Evolutionary conservation across 192 early-diverging fungal species (phyloP), one percentile per base, ranked within the genome.

Genomic region (Tieghemiomyces parasiticus): DNA sequence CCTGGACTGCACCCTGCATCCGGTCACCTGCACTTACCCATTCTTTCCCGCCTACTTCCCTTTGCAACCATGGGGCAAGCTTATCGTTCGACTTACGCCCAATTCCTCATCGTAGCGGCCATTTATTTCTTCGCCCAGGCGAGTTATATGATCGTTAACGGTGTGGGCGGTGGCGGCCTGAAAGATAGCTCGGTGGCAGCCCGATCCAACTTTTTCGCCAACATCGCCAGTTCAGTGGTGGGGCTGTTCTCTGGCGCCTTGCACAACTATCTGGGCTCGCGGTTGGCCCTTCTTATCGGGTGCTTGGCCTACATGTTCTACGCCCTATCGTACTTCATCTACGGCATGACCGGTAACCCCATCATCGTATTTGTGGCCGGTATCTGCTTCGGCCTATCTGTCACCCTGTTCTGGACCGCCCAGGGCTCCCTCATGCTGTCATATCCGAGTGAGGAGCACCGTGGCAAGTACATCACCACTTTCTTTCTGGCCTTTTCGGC

Each of bases 401-500:
- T 38, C 16, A 34, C 55, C 24, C 32, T 58, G 9, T 58, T 58
- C 32, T 58, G 55, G 55, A 58, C 55, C 34, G 55, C 55, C 8
- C 55, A 58, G 26, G 33, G 33, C 13, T n/a, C 55, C 20, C 33
- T 58, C 13, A 58, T 58, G 55, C 32, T 58, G 55, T 31, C 55
- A n/a, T 58, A 58, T 34, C 55, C 55, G 22, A 58, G 33, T 3
- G 55, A 35, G 10, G 20, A 35, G 10, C 22, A 58, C 55, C 26
- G 32, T 10, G 55, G 55, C 16, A 58, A 58, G 35, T 58, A 58
- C 33, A n/a, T 58, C 13, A 35, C 55, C 4, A 58, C 55, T 3
- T 58, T 58, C 35, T 58, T 58, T 34, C 14, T 58, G 55, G 55
- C 34, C 24, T 58, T 58, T 58, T 32, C 55, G n/a, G 55, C 55